These are phyloP conservation scores for Begonia masoniana DNA, from an alignment of 306 rosid species.

Conservation along the genomic window DNA sequence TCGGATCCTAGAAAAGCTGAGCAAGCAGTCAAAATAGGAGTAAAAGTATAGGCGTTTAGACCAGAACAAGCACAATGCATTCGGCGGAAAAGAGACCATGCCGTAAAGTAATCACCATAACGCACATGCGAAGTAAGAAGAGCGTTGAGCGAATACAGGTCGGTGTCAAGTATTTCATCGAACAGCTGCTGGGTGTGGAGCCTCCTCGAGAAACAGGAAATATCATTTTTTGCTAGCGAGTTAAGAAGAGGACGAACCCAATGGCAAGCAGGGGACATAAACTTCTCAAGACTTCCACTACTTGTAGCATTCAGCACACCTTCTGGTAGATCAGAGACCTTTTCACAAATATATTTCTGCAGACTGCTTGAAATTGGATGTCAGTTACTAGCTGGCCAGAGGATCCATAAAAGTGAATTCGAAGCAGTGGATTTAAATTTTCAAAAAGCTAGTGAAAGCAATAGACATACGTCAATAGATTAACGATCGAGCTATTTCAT, in stretches of 20 bases:
- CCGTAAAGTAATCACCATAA: slow-evolving; percentile 11
- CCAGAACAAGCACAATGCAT: slow-evolving; percentile 20
- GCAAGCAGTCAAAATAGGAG: slow-evolving; percentile 35
- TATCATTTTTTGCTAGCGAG: background rate
- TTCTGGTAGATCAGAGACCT: too few species aligned
- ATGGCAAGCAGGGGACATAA: too few species aligned
- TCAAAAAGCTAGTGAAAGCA: too few species aligned
- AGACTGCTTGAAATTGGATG: too few species aligned
- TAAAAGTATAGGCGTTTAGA: slow-evolving; percentile 30
- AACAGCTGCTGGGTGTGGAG: slow-evolving; percentile 19
- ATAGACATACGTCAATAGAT: too few species aligned
- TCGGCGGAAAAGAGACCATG: slow-evolving; percentile 28
- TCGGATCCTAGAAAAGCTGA: slow-evolving; percentile 14
- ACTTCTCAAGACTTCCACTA: too few species aligned
- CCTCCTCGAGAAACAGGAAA: background rate
- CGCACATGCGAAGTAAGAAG: slow-evolving; percentile 28
- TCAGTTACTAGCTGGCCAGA: too few species aligned
- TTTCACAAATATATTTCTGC: too few species aligned
- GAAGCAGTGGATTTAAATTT: too few species aligned
- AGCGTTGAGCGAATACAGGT: slow-evolving; percentile 26
- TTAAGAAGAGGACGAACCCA: background rate
- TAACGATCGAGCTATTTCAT: too few species aligned
- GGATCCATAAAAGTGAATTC: too few species aligned
- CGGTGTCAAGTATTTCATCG: slow-evolving; percentile 23
- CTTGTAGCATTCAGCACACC: too few species aligned